A percentile compares a stretch with the other conserved stretches of the same genome.
Evolutionary conservation across 148 eudicot genomes (phyloP).

Genomic region (Rhododendron vialii): DNA sequence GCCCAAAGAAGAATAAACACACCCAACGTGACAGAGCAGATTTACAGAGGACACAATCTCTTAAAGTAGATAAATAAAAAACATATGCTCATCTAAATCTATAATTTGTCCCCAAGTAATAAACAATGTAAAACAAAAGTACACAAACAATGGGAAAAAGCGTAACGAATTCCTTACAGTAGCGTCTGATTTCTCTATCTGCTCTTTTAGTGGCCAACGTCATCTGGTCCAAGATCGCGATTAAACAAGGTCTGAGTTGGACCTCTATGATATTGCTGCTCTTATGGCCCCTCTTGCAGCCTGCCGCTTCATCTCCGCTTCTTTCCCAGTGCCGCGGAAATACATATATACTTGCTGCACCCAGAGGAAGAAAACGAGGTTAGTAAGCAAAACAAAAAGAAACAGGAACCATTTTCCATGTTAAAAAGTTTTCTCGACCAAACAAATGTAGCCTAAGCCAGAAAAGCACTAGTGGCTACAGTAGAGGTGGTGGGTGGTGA

Average conservation of each 20-base stretch:
- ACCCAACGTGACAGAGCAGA: neutral
- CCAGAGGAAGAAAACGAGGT: neutral
- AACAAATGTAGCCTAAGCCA: neutral
- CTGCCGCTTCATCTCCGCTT: constrained; percentile 35
- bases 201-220: neutral
- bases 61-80: neutral
- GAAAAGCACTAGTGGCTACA: neutral
- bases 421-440: neutral
- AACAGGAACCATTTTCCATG: neutral
- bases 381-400: neutral
- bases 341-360: constrained; percentile 54
- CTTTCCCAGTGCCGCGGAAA: constrained; percentile 45
- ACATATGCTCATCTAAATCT: neutral
- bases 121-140: neutral
- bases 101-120: neutral
- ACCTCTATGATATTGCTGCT: constrained; percentile 23
- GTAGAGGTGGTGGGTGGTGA: neutral
- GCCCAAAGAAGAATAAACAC: neutral
- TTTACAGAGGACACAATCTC: neutral
- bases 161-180: neutral
- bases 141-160: neutral
- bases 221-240: neutral
- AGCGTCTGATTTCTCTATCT: neutral
- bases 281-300: constrained; percentile 31
- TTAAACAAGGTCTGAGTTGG: neutral